Percentiles rank a stretch among this genome's conserved stretches.
These are phyloP conservation scores for Lichina pygmaea DNA, from an alignment of 495 filamentous ascomycete genomes.

Conservation along the genomic window DNA sequence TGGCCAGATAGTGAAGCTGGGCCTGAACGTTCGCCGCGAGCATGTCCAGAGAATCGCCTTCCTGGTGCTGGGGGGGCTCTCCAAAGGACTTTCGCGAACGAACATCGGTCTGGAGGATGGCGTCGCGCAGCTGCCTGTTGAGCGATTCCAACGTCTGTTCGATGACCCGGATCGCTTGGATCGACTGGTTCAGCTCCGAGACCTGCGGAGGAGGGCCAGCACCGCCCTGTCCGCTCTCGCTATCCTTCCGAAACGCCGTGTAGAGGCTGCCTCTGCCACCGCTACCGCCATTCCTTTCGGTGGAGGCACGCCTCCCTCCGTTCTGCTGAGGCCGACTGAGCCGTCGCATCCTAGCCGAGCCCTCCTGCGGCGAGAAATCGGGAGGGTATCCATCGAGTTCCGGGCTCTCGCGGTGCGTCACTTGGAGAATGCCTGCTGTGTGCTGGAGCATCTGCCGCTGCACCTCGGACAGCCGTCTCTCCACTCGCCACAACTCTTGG, in stretches of 20 bases:
- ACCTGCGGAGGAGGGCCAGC: conserved; percentile 7
- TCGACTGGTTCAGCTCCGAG: conserved; percentile 2
- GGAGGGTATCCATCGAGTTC: no score
- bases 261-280: conserved; percentile 72
- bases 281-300: conserved; percentile 19
- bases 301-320: conserved; percentile 15
- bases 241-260: conserved; percentile 35
- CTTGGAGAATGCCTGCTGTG: conserved; percentile 69
- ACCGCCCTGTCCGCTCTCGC: conserved; percentile 16
- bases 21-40: conserved; percentile 18
- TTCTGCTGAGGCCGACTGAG: conserved; percentile 6
- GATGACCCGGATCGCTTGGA: conserved; percentile 25
- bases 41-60: conserved; percentile 4
- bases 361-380: no score
- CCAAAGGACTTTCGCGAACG: conserved; percentile 12
- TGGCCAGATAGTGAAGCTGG: conserved; percentile 25
- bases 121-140: conserved; percentile 37
- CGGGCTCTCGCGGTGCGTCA: conserved; percentile 40
- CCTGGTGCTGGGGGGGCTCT: conserved; percentile 11
- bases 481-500: conserved; percentile 47
- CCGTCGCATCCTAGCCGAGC: no score
- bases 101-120: conserved; percentile 34
- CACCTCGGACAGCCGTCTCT: conserved; percentile 42
- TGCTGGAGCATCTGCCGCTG: conserved; percentile 58
- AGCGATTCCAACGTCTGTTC: conserved; percentile 45